Percentiles rank a stretch among this genome's conserved stretches.
Evolutionary conservation across 2,329 filamentous ascomycete genomes (phyloP).

Genomic region (Calonectria pseudoturangicola): DNA sequence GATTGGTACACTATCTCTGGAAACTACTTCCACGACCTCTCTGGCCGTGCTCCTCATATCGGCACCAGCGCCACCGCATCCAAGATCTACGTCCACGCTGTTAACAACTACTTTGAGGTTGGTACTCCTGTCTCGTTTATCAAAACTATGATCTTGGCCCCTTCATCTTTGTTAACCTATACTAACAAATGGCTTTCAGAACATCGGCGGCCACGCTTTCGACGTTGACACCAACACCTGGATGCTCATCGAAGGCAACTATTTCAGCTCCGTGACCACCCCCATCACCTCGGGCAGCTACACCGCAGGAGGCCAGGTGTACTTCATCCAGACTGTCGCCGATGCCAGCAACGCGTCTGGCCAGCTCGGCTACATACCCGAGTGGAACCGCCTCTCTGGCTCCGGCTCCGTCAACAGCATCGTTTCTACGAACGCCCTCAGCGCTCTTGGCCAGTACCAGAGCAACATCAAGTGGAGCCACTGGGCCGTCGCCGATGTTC

Average conservation of each 20-base stretch:
- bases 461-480: slow-evolving; percentile 35
- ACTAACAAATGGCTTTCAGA: slow-evolving; percentile 45
- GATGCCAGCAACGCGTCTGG: slow-evolving; percentile 40
- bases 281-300: slow-evolving; percentile 48
- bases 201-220: slow-evolving; percentile 71
- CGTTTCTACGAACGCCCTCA: slow-evolving; percentile 32
- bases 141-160: not conserved
- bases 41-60: slow-evolving; percentile 74
- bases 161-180: not conserved
- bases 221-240: slow-evolving; percentile 65
- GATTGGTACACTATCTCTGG: slow-evolving; percentile 68
- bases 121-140: not conserved
- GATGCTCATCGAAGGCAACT: slow-evolving; percentile 73
- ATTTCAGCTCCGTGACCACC: slow-evolving; percentile 71
- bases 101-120: slow-evolving; percentile 76
- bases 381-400: slow-evolving; percentile 37
- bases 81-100: slow-evolving; percentile 72
- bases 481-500: slow-evolving; percentile 38
- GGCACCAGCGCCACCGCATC: slow-evolving; percentile 58
- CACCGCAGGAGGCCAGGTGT: slow-evolving; percentile 49
- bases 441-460: slow-evolving; percentile 37
- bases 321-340: slow-evolving; percentile 51
- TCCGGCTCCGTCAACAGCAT: slow-evolving; percentile 36
- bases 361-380: slow-evolving; percentile 14
- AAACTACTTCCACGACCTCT: slow-evolving; percentile 76